A percentile compares a stretch with the other conserved stretches of the same genome.
Evolutionary conservation across 129 eudicot genomes (phyloP).

Genomic region (Centella asiatica): DNA sequence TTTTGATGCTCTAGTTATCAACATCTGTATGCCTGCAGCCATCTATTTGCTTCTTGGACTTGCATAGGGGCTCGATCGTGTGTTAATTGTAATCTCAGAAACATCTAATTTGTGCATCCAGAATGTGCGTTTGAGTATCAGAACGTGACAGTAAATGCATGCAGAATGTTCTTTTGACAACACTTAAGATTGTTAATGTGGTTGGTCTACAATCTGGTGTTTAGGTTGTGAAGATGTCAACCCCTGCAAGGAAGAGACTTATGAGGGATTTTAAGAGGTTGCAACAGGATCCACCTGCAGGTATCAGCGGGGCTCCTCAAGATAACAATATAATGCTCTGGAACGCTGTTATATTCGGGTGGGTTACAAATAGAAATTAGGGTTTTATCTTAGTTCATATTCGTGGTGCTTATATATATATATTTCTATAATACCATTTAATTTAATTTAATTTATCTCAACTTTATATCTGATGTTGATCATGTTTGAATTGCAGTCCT

Average conservation of each 20-base stretch:
- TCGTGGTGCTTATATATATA: not conserved
- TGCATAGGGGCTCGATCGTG: not conserved
- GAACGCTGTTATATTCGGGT: slow-evolving; percentile 56
- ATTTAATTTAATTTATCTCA: not conserved
- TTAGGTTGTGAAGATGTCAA: slow-evolving; percentile 41
- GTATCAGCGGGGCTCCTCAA: slow-evolving; percentile 48
- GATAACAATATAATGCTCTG: slow-evolving; percentile 48
- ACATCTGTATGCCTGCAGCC: not conserved
- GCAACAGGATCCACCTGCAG: slow-evolving; percentile 51
- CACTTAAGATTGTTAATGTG: not conserved
- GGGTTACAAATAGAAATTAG: not conserved
- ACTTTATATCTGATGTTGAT: not conserved
- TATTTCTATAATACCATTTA: not conserved
- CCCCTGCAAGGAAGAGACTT: slow-evolving; percentile 44
- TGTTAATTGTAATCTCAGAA: too few relatives aligned
- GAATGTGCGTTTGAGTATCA: not conserved
- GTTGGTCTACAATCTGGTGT: not conserved
- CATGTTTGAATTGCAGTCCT: slow-evolving; percentile 26
- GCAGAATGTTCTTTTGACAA: too few relatives aligned
- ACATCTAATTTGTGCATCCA: too few relatives aligned
- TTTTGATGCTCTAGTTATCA: not conserved
- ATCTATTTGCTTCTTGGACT: not conserved
- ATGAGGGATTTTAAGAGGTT: slow-evolving; percentile 55
- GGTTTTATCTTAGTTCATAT: not conserved
- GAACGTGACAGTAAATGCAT: not conserved